Evolutionary conservation across 2,329 filamentous ascomycete species (phyloP).

Genomic region (Colletotrichum sp.): DNA sequence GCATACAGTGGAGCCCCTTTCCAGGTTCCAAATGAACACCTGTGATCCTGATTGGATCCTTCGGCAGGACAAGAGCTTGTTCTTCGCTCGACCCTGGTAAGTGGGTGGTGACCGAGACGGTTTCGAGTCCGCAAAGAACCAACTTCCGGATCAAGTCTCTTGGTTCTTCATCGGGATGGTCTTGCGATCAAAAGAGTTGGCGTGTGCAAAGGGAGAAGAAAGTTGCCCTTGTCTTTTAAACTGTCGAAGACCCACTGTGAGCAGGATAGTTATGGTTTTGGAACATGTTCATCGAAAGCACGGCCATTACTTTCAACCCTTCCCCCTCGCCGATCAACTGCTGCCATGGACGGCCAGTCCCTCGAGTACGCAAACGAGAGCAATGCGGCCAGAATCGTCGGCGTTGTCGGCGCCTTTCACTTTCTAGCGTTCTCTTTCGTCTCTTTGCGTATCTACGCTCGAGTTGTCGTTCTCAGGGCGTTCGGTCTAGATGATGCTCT

Average conservation of each 20-base stretch:
- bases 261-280: not conserved
- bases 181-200: not conserved
- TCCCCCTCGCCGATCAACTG: too few relatives aligned
- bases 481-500: conserved; percentile 33
- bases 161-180: not conserved
- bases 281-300: not conserved
- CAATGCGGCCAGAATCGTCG: conserved; percentile 22
- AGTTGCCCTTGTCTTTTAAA: not conserved
- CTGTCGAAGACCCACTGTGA: not conserved
- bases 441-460: conserved; percentile 28
- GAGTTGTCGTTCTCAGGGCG: conserved; percentile 25
- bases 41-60: not conserved
- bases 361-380: conserved; percentile 9
- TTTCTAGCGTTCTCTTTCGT: conserved; percentile 28
- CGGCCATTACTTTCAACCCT: not conserved
- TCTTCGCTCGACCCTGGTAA: not conserved
- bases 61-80: not conserved
- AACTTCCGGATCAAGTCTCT: not conserved
- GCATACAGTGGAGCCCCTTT: not conserved
- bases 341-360: not conserved
- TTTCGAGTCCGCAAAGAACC: not conserved
- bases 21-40: not conserved
- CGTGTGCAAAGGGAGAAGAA: not conserved
- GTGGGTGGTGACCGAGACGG: not conserved
- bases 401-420: conserved; percentile 21